phyloP scores from a whole-genome alignment of 139 green algal genomes.

The Ostreobium quekettii region DNA sequence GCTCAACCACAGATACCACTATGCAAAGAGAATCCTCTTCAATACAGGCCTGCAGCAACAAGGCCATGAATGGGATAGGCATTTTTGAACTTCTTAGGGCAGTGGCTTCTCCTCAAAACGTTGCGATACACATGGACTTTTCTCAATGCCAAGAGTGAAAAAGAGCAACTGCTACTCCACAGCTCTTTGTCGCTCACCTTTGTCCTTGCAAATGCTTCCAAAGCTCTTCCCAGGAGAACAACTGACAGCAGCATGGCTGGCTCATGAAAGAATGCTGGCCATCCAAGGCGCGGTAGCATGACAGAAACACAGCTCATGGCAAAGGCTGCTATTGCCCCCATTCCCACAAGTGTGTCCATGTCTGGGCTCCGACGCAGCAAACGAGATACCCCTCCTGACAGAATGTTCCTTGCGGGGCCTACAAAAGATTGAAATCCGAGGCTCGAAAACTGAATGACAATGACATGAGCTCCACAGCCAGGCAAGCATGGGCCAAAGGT shows the following conservation, averaged over 20 bases:
- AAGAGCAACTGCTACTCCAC: background rate
- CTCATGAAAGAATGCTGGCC: conserved; percentile 97
- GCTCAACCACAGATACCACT: too few species aligned
- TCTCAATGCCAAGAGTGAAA: background rate
- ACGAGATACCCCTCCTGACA: conserved; percentile 31
- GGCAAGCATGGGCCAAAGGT: too few species aligned
- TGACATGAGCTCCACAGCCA: background rate
- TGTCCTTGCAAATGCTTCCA: conserved; percentile 38
- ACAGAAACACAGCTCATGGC: conserved; percentile 69
- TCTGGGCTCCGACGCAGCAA: conserved; percentile 66
- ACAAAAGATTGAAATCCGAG: too few species aligned
- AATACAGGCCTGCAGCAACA: too few species aligned
- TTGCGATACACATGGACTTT: background rate
- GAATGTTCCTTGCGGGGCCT: conserved; percentile 49
- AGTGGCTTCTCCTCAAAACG: background rate
- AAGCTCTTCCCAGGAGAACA: conserved; percentile 60
- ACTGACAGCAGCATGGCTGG: conserved; percentile 93
- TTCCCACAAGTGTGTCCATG: conserved; percentile 96
- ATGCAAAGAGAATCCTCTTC: too few species aligned
- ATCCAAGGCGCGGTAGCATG: conserved; percentile 49
- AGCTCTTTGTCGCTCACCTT: background rate
- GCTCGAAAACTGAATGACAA: background rate
- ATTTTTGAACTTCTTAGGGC: too few species aligned
- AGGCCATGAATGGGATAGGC: too few species aligned
- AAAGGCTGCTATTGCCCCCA: conserved; percentile 82